Evolutionary conservation across 345 rosid genomes (phyloP), one percentile per base, ranked within the genome.

Genomic region (Populus deltoides): DNA sequence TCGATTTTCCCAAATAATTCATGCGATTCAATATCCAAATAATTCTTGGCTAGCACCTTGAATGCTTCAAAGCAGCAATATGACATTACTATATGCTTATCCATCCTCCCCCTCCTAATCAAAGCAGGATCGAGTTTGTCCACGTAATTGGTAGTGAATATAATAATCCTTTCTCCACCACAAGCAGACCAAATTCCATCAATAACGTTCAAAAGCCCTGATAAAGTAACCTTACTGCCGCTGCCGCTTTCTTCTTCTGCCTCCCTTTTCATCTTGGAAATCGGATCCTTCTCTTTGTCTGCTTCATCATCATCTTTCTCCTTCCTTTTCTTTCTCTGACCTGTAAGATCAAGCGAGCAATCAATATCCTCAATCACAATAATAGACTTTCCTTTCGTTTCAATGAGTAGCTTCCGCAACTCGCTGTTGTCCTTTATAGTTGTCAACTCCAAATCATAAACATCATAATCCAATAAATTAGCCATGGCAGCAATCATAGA

Each of bases 401-500:
- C 72, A 15, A 66, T 75, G n/a, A 75, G 9, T 2, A 75, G 47
- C 72, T 22, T 75, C 65, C 71, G 31, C 5, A 75, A 72, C 47
- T 75, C 72, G 8, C 65, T 66, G 71, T 75, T 75, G 65, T 75
- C 65, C 45, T 75, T 75, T 6, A 75, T 4, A 4, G 51, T 47
- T 15, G 51, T 47, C 65, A 75, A 35, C 22, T 75, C 72, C 15
- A 75, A 43, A 75, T 75, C 78, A 66, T 76, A 81, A 5, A 83
- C 20, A 70, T 83, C 81, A 45, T 77, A 83, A 55, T 80, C 77
- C 53, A 77, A 59, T 72, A 89, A 79, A 75, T 90, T 91, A 8
- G 96, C 96, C 91, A 91, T 88, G 29, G 96, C 93, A 0, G 96
- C 96, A 33, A 91, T 89, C 82, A 91, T 66, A 63, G 93, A 90